Base-by-base conservation (phyloP, 208 protist species). In the Acanthamoeba quina region DNA sequence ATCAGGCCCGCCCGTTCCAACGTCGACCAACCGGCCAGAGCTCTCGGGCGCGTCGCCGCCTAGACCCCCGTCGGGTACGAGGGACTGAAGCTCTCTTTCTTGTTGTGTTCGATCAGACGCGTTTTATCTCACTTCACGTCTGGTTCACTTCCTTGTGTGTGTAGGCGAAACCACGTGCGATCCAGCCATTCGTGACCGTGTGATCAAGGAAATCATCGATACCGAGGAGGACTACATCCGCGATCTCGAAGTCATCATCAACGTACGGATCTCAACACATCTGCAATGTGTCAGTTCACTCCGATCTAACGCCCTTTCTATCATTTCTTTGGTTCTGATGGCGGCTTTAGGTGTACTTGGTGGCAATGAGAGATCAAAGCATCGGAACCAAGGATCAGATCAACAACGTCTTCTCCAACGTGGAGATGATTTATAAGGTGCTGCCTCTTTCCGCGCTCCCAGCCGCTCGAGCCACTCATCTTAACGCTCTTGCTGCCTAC, bases 211-310 rank as follows among this genome's bases (percentile, higher is more conserved):
- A 70, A 94, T 94, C 34, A 94, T 94, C 24, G 68, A 52, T 37
- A 94, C 92, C 13, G 92, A 94, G 24, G 92, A 94, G 64, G 92
- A 94, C 54, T 94, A 94, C 78, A 56, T 94, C 37, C 70, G 92
- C n/a, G 92, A 94, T 62, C 76, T 94, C 52, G 80, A 94, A 31
- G 54, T 89, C 29, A 89, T 94, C 49, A 89, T 94, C 47, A 89
- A 49, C 44, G 92, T 94, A 49, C 5, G 64, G 58, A 37, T 41
- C n/a, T 24, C 41, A 17, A 19, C 37, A 9, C 5, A 1, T 26
- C 37, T 90, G 6, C 83, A 34, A 34, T 64, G 24, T 44, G 41
- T 2, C 34, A 37, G 34, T 37, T 41, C 1, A 44, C 82, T 90
- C 41, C 34, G 7, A 0, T 29, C 52, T 62, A 21, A 49, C 44